Base-by-base conservation (phyloP, 805 yeast genomes). In the Metschnikowia picachoensis region DNA sequence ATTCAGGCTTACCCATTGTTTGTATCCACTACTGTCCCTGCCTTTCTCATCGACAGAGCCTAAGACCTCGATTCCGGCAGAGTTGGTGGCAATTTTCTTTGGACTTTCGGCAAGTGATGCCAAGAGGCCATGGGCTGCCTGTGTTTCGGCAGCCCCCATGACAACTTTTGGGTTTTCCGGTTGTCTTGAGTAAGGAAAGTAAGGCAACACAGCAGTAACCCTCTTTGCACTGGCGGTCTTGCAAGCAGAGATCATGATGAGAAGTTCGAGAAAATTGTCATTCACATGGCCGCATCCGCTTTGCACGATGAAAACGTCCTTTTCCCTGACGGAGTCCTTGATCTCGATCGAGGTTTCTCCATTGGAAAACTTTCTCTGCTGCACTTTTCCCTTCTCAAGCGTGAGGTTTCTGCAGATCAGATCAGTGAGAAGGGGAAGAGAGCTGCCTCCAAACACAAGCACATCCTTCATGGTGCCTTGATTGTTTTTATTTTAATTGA, bases 181-280 rank as follows among this genome's bases (percentile, higher is more conserved):
- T 66, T 94, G 99, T 60, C 99, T 78, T 3, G 96, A 87, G 63
- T 94, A 94, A 27, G 98, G 97, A 66, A 94, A 94, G 50, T 90
- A 74, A 3, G 99, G 99, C 65, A 87, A 73, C 29, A 90, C 96
- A 0, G 92, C 96, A 2, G 96, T 88, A 37, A 90, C 95, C 47
- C 92, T 76, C 47, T 79, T 80, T 12, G 97, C 96, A 48, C 92
- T 83, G 2, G 97, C 95, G 39, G 88, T 83, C 59, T 91, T 91
- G 67, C 96, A 88, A 2, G 97, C 97, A n/a, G 91, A 83, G 28
- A 90, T 80, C 75, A 87, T 79, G 54, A 90, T 84, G 56, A 90
- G 67, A 41, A 91, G 70, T 66, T 90, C 96, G 65, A 91, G 78
- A 55, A 90, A 84, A 57, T 80, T 82, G 65, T 90, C 96, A 62